Conservation (phyloP, 495 filamentous ascomycete species). For the Xylaria intraflava region DNA sequence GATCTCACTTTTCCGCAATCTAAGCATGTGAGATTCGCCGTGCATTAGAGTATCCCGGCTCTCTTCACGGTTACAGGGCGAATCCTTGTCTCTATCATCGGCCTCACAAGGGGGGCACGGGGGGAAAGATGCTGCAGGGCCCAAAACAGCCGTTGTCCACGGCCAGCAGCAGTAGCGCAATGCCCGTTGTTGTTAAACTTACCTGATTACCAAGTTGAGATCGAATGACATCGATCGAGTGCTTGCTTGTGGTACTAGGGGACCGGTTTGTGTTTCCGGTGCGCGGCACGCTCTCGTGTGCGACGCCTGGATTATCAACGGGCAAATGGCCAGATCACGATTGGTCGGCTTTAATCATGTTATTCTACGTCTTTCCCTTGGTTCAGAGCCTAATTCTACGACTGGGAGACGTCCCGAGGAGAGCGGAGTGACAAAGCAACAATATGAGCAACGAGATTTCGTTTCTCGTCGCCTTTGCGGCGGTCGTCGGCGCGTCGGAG, state of each 20-base stretch:
- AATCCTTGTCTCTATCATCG: conserved; percentile 7
- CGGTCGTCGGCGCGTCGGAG: conserved; percentile 46
- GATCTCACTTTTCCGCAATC: conserved; percentile 7
- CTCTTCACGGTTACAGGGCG: conserved; percentile 1
- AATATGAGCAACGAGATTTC: conserved; percentile 28
- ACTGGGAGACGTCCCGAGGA: neutral
- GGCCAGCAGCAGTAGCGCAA: neutral
- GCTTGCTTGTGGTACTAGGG: conserved; percentile 6
- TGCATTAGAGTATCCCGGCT: conserved; percentile 1
- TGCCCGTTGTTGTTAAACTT: conserved; percentile 2
- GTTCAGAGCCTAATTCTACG: neutral
- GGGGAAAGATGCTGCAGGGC: neutral
- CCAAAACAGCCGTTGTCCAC: neutral
- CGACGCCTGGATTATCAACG: conserved; percentile 4
- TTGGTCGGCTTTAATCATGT: neutral
- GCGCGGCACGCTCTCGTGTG: conserved; percentile 4
- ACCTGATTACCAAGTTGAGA: conserved; percentile 3
- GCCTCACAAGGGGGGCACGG: neutral
- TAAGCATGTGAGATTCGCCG: conserved; percentile 6
- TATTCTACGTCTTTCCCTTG: neutral
- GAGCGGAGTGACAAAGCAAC: neutral
- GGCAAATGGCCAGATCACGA: neutral
- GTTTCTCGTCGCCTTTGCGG: conserved; percentile 45
- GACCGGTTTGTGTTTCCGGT: conserved; percentile 9
- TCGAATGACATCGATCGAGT: conserved; percentile 15